phyloP scores from a whole-genome alignment of 352 stramenopile genomes.

The Phytophthora uliginosa region DNA sequence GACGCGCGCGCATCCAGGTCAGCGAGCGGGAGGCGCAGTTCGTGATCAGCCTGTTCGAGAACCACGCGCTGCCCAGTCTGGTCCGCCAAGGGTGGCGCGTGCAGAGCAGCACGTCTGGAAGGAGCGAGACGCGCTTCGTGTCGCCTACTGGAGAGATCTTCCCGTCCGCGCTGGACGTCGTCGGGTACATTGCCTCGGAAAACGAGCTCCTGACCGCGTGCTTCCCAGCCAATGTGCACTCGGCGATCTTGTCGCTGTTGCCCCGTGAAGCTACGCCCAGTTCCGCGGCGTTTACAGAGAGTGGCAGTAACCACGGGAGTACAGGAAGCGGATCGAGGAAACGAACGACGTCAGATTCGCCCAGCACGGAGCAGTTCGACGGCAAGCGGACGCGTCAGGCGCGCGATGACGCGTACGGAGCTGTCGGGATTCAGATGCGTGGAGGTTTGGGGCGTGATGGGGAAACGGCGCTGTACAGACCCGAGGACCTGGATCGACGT shows the following conservation, averaged over 20 bases:
- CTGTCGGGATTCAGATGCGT: slow-evolving; percentile 6
- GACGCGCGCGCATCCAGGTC: slow-evolving; percentile 50
- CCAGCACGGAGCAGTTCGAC: slow-evolving; percentile 28
- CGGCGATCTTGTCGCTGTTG: slow-evolving; percentile 77
- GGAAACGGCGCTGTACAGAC: slow-evolving; percentile 20
- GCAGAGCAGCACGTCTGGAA: slow-evolving; percentile 44
- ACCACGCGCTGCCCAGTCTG: slow-evolving; percentile 74
- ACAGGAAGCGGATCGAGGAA: slow-evolving; percentile 30
- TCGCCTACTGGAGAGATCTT: slow-evolving; percentile 59
- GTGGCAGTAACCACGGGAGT: slow-evolving; percentile 24
- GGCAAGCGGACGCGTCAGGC: slow-evolving; percentile 42
- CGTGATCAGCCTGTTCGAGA: slow-evolving; percentile 83
- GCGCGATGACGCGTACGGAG: slow-evolving; percentile 29
- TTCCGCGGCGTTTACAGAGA: slow-evolving; percentile 13
- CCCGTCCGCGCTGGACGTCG: slow-evolving; percentile 68
- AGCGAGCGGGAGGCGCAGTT: slow-evolving; percentile 84
- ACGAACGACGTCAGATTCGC: slow-evolving; percentile 34
- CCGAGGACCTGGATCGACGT: slow-evolving; percentile 25
- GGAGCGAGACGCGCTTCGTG: slow-evolving; percentile 34
- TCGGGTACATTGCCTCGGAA: slow-evolving; percentile 80
- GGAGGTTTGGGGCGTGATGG: slow-evolving; percentile 6
- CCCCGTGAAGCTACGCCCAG: slow-evolving; percentile 33
- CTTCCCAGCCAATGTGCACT: slow-evolving; percentile 81
- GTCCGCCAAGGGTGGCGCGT: slow-evolving; percentile 76
- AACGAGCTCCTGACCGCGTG: slow-evolving; percentile 65